Evolutionary conservation across 345 rosid species (phyloP).

Genomic region (Noccaea caerulescens): DNA sequence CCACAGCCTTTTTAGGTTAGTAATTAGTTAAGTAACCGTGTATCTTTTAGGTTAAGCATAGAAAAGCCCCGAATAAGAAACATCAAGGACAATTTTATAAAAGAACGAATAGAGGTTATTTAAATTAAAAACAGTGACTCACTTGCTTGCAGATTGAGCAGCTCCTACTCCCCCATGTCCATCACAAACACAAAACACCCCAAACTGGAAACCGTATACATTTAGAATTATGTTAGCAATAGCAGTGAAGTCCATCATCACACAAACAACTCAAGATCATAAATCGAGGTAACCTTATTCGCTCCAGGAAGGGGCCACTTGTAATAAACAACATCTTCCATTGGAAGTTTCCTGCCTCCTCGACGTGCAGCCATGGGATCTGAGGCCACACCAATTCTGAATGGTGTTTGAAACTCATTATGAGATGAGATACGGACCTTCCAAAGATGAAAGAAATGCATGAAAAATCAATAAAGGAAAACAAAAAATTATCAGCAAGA

Average conservation of each 20-base stretch:
- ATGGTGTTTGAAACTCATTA: slow-evolving; percentile 61
- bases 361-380: slow-evolving; percentile 96
- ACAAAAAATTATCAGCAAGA: slow-evolving; percentile 11
- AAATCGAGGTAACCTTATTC: slow-evolving; percentile 63
- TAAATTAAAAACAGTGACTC: slow-evolving; percentile 45
- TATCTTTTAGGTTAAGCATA: slow-evolving; percentile 21
- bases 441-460: slow-evolving; percentile 39
- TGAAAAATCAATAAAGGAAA: slow-evolving; percentile 1
- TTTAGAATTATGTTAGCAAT: slow-evolving; percentile 16
- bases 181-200: slow-evolving; percentile 94
- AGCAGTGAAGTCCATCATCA: slow-evolving; percentile 29
- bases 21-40: slow-evolving; percentile 3
- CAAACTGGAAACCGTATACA: slow-evolving; percentile 69
- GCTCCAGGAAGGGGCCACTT: slow-evolving; percentile 92
- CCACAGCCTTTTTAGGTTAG: slow-evolving; percentile 17
- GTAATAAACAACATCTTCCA: slow-evolving; percentile 95
- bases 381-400: slow-evolving; percentile 83
- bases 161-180: slow-evolving; percentile 96
- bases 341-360: slow-evolving; percentile 90
- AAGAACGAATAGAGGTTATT: not conserved
- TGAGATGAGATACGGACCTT: slow-evolving; percentile 74
- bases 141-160: slow-evolving; percentile 92
- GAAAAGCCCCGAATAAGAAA: slow-evolving; percentile 4
- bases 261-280: slow-evolving; percentile 29
- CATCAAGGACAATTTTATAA: not conserved